Evolutionary conservation across 345 rosid species (phyloP), one percentile per base, ranked within the genome.

Genomic region (Adansonia digitata): DNA sequence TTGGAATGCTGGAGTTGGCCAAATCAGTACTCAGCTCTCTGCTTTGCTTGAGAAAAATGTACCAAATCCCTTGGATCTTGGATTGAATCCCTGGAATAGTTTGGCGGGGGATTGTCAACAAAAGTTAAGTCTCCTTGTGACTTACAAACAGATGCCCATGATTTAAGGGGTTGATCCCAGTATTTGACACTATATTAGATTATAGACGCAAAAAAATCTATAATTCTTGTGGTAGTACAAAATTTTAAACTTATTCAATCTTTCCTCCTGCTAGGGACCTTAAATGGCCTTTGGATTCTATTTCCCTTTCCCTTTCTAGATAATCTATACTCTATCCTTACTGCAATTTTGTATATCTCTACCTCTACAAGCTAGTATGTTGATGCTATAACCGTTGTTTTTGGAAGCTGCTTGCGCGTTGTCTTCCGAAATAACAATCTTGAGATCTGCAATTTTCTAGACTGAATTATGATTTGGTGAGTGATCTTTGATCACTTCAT

Each of bases 331-430:
- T 69, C 26, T 43, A 59, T 73, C 39, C 22, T 59, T 17, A 37
- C 27, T 39, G 18, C 66, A 65, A 74, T n/a, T 56, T 27, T 69
- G 20, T 42, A 29, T 24, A 56, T 74, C 51, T 63, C 34, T 63
- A 65, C 26, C 63, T 74, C 53, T 65, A 74, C 72, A 74, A 65
- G 20, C 34, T 61, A 5, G 2, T 45, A 5, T 0, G 34, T 7
- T 0, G 35, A 11, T 71, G 46, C n/a, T 20, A 13, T 11, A 22
- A 5, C 71, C 35, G n/a, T 11, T 10, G 35, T 52, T 22, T 9
- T 24, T 48, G 81, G 64, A 81, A 77, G 52, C 77, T 59, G 82
- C 79, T n/a, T n/a, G n/a, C n/a, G n/a, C n/a, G n/a, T n/a, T n/a
- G n/a, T n/a, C n/a, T n/a, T n/a, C n/a, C n/a, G n/a, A n/a, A n/a